Base-by-base conservation (phyloP, 2,329 filamentous ascomycete species). In the Ophiostoma triangulosporum region DNA sequence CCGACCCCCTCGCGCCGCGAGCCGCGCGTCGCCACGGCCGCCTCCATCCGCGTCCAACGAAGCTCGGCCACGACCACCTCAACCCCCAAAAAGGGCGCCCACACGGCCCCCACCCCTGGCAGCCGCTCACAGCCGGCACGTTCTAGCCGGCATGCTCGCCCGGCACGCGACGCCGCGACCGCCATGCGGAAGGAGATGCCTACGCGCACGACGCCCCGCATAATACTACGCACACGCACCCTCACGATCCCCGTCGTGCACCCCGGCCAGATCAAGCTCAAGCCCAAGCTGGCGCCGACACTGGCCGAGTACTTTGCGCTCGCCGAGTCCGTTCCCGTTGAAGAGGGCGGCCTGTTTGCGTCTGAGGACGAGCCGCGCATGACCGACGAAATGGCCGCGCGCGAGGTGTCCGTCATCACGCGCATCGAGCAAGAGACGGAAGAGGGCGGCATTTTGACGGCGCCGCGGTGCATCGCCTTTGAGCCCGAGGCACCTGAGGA, bases 371-470 rank as follows among this genome's bases (percentile, higher is more conserved):
- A 73, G 0, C 71, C 73, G 1, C 64, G 66, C 15, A 78, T 77
- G 59, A 83, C 81, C 1, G 72, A 80, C 11, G 79, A 84, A 52
- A 74, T 78, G 62, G 82, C 83, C 2, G 64, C 70, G 45, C 74
- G 76, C 52, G 89, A 96, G 66, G 89, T 88, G 1, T 69, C 69
- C 15, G 69, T 81, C n/a, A 78, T 93, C 17, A 60, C 80, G 54
- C 78, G 80, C 31, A 80, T 95, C 27, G 80, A 89, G 59, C 70
- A 81, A 48, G 90, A 88, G 58, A 80, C 81, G 3, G 74, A 86
- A 61, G 78, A 82, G 5, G 90, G 89, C 15, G 88, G 88, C 2
- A 65, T 89, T 4, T 73, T 96, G 27, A 88, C 84, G 50, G 70
- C 75, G 52, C 80, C 81, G 56, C 74, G 76, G 56, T 91, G 86